A percentile compares a stretch with the other conserved stretches of the same genome.
phyloP scores from a whole-genome alignment of 2,329 filamentous ascomycete species.

The Hymenoscyphus infarciens region DNA sequence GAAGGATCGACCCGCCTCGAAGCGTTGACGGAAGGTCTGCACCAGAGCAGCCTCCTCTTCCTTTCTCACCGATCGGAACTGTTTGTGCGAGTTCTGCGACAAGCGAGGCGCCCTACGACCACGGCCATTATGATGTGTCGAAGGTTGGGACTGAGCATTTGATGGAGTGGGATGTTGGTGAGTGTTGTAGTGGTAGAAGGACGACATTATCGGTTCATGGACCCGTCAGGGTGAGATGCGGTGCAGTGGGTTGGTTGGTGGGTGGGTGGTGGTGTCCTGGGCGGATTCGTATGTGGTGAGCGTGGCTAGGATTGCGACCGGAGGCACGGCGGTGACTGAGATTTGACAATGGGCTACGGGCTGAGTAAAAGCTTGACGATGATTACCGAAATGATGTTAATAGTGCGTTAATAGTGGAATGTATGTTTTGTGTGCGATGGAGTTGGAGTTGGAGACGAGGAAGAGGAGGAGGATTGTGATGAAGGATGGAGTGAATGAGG shows the following conservation, averaged over 20 bases:
- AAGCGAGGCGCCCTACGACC: constrained; percentile 80
- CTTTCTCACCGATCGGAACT: constrained; percentile 81
- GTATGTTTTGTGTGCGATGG: background rate
- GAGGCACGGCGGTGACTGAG: background rate
- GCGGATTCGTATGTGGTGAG: background rate
- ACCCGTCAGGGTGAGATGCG: constrained; percentile 3
- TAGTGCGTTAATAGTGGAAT: background rate
- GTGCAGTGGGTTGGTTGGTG: background rate
- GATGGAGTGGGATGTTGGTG: constrained; percentile 56
- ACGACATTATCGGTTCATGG: constrained; percentile 51
- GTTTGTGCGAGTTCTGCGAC: constrained; percentile 79
- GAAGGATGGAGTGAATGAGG: background rate
- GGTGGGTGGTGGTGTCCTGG: background rate
- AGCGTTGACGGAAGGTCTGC: constrained; percentile 76
- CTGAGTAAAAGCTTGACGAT: background rate
- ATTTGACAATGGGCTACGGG: background rate
- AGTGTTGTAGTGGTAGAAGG: constrained; percentile 60
- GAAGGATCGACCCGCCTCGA: constrained; percentile 89
- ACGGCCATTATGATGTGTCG: constrained; percentile 73
- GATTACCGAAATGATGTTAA: background rate
- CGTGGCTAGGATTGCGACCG: constrained; percentile 6
- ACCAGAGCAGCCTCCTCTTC: constrained; percentile 82
- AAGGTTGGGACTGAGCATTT: constrained; percentile 40
- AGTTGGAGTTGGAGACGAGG: background rate
- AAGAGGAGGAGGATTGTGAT: background rate